Evolutionary conservation across 2,329 filamentous ascomycete genomes (phyloP).

Genomic region (Lachnellula arida): DNA sequence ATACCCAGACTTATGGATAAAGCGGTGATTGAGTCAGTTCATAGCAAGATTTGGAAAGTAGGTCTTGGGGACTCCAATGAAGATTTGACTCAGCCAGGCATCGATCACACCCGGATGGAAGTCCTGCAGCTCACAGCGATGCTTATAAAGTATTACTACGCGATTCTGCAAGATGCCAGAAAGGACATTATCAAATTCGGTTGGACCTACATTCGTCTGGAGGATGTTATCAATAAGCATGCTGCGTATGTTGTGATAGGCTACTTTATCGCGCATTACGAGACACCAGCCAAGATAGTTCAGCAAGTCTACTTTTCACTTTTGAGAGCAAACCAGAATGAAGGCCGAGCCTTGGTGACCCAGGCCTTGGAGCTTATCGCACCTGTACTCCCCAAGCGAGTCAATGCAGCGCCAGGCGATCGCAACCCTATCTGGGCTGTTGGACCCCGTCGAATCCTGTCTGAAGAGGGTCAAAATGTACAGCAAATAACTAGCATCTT

Average conservation of each 20-base stretch:
- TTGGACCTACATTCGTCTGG: constrained; percentile 97
- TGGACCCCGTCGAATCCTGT: constrained; percentile 82
- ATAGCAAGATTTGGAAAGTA: constrained; percentile 89
- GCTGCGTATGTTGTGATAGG: constrained; percentile 95
- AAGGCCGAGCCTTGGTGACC: constrained; percentile 85
- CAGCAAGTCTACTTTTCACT: constrained; percentile 92
- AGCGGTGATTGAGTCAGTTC: constrained; percentile 81
- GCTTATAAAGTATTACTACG: constrained; percentile 90
- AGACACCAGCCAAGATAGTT: constrained; percentile 93
- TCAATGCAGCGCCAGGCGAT: constrained; percentile 62
- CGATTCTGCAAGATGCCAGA: constrained; percentile 80
- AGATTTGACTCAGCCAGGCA: constrained; percentile 76
- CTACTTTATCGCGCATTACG: constrained; percentile 96
- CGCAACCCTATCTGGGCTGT: constrained; percentile 82
- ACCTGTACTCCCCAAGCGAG: constrained; percentile 85
- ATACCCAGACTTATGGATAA: constrained; percentile 77
- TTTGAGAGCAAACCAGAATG: constrained; percentile 88
- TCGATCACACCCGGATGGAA: constrained; percentile 95
- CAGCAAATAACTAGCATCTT: constrained; percentile 98
- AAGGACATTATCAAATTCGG: constrained; percentile 99
- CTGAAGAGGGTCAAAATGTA: constrained; percentile 90
- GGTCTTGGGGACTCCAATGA: constrained; percentile 78
- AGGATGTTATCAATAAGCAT: constrained; percentile 99
- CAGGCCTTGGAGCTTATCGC: constrained; percentile 93
- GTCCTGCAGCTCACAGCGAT: constrained; percentile 91